Conservation (phyloP, 331 rosid species). For the Stylosanthes scabra region DNA sequence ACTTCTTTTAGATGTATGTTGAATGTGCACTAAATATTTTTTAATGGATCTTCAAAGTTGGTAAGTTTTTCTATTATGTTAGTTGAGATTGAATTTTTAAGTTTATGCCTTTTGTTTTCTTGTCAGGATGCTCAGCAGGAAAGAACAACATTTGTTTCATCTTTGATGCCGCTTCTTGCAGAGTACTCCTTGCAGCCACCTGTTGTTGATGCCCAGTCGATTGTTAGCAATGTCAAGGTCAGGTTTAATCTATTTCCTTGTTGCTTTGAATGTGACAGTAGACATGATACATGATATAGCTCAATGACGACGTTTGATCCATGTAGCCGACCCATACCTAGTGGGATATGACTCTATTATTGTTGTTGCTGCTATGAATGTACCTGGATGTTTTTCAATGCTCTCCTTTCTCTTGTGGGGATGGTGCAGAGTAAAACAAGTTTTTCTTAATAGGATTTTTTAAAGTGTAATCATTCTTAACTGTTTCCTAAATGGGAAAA, state of each 20-base stretch:
- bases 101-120: constrained; percentile 31
- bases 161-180: constrained; percentile 90
- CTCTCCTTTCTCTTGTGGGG: background rate
- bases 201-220: constrained; percentile 84
- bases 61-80: constrained; percentile 26
- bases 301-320: no score
- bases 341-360: no score
- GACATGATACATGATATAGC: no score
- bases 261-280: constrained; percentile 22
- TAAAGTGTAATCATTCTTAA: background rate
- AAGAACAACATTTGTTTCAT: constrained; percentile 85
- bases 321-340: no score
- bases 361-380: no score
- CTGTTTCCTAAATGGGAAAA: background rate
- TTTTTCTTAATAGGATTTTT: constrained; percentile 2
- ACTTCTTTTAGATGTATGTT: constrained; percentile 28
- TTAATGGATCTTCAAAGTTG: constrained; percentile 22
- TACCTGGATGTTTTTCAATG: constrained; percentile 29
- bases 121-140: constrained; percentile 96
- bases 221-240: constrained; percentile 96
- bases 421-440: background rate
- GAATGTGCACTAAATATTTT: constrained; percentile 27
- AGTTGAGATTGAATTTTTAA: constrained; percentile 30
- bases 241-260: constrained; percentile 37
- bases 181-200: constrained; percentile 94